Conservation (phyloP, 2,329 filamentous ascomycete species). For the Coniosporium tulheliwenetii region DNA sequence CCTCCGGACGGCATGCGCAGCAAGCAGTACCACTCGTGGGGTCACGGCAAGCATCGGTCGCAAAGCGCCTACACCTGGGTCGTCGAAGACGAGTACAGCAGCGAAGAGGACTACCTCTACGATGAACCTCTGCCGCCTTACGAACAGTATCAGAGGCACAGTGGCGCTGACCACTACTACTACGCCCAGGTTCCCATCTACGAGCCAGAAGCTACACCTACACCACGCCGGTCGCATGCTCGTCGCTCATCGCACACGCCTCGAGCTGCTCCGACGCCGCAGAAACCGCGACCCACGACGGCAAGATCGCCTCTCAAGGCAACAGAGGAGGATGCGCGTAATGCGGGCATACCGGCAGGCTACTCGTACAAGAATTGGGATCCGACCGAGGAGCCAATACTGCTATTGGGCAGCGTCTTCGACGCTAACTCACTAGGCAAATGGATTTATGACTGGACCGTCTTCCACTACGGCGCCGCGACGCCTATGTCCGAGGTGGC, state of each 20-base stretch:
- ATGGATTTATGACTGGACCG: conserved; percentile 99
- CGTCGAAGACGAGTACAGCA: conserved; percentile 29
- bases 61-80: conserved; percentile 41
- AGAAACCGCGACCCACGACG: conserved; percentile 16
- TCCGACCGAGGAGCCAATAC: conserved; percentile 80
- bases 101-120: conserved; percentile 30
- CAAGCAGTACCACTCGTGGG: conserved; percentile 17
- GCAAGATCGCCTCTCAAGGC: conserved; percentile 31
- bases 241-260: conserved; percentile 39
- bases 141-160: conserved; percentile 37
- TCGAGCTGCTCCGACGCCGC: conserved; percentile 26
- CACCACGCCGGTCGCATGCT: conserved; percentile 30
- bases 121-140: conserved; percentile 31
- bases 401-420: conserved; percentile 88
- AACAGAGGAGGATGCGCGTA: conserved; percentile 48
- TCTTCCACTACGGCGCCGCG: conserved; percentile 69
- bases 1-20: conserved; percentile 11
- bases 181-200: conserved; percentile 33
- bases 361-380: conserved; percentile 99
- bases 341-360: conserved; percentile 61
- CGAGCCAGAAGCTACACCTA: conserved; percentile 19
- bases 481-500: conserved; percentile 82
- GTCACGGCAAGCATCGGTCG: conserved; percentile 31
- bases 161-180: conserved; percentile 38
- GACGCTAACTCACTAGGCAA: conserved; percentile 95